phyloP scores from a whole-genome alignment of 768 basidiomycete genomes.

The Lentinus brumalis region DNA sequence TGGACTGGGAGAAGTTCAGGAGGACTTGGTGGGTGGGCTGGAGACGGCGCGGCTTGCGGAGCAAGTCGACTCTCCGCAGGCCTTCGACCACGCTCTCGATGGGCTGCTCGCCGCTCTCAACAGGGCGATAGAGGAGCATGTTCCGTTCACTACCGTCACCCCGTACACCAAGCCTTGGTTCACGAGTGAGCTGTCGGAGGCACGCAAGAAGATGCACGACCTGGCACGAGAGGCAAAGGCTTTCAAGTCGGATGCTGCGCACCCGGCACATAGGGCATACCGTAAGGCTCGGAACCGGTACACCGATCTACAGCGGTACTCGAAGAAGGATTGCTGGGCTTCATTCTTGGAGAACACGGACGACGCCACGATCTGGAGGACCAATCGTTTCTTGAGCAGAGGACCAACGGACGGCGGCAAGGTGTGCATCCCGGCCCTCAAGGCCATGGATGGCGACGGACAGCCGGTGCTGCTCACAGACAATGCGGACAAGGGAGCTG shows the following conservation, averaged over 20 bases:
- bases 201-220: not conserved
- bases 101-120: not conserved
- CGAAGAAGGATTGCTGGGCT: not conserved
- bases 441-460: no score
- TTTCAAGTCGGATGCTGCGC: not conserved
- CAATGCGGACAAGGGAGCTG: no score
- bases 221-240: not conserved
- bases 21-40: not conserved
- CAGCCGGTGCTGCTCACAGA: no score
- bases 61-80: not conserved
- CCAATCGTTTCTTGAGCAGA: not conserved
- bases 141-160: not conserved
- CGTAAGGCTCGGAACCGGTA: not conserved
- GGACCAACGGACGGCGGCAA: not conserved
- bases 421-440: no score
- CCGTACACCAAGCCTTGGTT: not conserved
- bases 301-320: not conserved
- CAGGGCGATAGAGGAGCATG: not conserved
- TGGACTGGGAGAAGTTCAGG: not conserved
- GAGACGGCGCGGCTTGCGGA: not conserved
- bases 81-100: not conserved
- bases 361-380: not conserved
- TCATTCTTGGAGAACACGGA: not conserved
- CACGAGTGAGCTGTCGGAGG: not conserved
- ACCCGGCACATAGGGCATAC: not conserved